Evolutionary conservation across 768 basidiomycete genomes (phyloP).

Genomic region (Floccularia luteovirens): DNA sequence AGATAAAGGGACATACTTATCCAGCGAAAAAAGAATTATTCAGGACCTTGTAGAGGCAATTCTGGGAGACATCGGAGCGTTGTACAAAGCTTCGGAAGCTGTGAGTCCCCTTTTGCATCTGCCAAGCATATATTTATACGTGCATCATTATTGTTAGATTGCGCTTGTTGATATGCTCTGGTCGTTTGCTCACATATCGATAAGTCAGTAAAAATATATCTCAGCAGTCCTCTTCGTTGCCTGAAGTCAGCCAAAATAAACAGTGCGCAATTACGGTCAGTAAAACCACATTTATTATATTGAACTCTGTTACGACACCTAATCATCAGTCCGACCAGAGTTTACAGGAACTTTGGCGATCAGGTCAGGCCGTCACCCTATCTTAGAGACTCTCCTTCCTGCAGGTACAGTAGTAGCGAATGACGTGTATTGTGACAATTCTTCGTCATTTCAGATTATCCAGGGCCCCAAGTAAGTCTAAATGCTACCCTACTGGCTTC

Average conservation of each 20-base stretch:
- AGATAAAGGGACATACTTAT: neutral
- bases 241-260: too few species aligned
- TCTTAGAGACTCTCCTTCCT: conserved; percentile 68
- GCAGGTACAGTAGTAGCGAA: conserved; percentile 75
- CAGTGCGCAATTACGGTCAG: conserved; percentile 43
- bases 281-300: neutral
- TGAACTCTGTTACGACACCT: neutral
- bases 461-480: conserved; percentile 74
- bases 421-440: conserved; percentile 82
- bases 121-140: conserved; percentile 9
- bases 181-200: conserved; percentile 80
- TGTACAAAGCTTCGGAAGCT: conserved; percentile 91
- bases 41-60: conserved; percentile 70
- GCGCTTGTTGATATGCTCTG: conserved; percentile 87
- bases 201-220: conserved; percentile 49
- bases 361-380: conserved; percentile 83
- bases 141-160: conserved; percentile 36
- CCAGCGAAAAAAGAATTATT: conserved; percentile 64
- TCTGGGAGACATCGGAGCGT: conserved; percentile 60
- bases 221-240: too few species aligned
- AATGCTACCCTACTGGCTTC: neutral
- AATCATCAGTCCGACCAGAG: conserved; percentile 73
- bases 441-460: conserved; percentile 84
- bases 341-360: conserved; percentile 87
- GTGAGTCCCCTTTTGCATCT: too few species aligned